These are phyloP conservation scores for Elymus sibiricus DNA, from an alignment of 176 grass and related monocot species.

Conservation along the genomic window DNA sequence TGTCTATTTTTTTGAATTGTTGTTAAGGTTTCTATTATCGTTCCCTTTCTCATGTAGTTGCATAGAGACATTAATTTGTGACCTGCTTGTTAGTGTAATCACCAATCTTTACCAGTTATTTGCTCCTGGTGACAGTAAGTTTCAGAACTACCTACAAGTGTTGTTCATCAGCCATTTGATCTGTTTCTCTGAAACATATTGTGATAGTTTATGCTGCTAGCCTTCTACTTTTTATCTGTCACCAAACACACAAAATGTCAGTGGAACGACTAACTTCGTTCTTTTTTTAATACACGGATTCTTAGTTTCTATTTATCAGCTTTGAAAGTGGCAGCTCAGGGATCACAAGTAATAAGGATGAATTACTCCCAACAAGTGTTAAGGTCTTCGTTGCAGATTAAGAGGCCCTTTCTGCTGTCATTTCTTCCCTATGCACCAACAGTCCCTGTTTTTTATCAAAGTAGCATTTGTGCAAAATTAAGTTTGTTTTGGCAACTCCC, in stretches of 20 bases:
- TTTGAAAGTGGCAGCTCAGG: background rate
- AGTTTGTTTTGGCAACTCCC: background rate
- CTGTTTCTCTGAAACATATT: background rate
- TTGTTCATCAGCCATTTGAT: background rate
- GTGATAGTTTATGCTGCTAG: background rate
- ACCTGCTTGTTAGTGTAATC: background rate
- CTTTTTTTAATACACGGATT: background rate
- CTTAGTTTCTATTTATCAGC: background rate
- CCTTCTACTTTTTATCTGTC: background rate
- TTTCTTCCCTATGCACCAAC: too few relatives aligned
- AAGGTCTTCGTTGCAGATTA: background rate
- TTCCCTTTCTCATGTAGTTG: background rate
- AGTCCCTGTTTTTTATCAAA: background rate
- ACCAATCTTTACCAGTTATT: background rate
- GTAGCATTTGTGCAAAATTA: background rate
- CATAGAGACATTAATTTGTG: background rate
- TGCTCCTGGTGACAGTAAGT: background rate
- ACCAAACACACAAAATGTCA: background rate
- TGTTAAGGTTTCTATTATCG: too few relatives aligned
- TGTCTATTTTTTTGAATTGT: too few relatives aligned
- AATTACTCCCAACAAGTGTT: background rate
- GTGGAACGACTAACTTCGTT: background rate
- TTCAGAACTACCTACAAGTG: background rate
- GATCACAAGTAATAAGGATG: background rate
- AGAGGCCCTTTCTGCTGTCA: background rate